phyloP scores from a whole-genome alignment of 1,284 basidiomycete species.

The Paramarasmius palmivorus region DNA sequence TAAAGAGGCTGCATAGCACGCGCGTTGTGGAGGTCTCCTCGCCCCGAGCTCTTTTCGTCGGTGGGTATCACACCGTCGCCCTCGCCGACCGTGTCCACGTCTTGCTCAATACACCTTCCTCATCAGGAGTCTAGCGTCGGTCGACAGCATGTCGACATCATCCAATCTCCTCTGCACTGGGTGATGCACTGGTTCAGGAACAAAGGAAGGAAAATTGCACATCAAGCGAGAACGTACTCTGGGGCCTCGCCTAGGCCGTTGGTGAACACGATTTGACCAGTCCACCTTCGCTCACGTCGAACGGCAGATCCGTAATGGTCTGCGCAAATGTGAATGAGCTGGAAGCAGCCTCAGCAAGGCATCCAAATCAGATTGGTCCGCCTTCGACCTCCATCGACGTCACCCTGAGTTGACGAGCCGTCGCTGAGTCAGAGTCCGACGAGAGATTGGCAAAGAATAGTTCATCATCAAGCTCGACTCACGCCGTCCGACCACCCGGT shows the following conservation, averaged over 20 bases:
- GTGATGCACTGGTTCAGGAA: constrained; percentile 36
- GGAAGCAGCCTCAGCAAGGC: constrained; percentile 33
- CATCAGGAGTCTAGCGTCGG: constrained; percentile 37
- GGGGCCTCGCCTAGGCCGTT: constrained; percentile 55
- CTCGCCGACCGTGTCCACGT: constrained; percentile 47
- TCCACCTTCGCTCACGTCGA: constrained; percentile 73
- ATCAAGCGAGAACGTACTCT: constrained; percentile 43
- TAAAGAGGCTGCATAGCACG: constrained; percentile 73
- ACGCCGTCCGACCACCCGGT: constrained; percentile 71
- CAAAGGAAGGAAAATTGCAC: constrained; percentile 23
- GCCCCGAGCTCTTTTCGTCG: constrained; percentile 76
- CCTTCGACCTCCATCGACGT: constrained; percentile 38
- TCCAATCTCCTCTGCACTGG: constrained; percentile 27
- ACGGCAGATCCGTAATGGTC: constrained; percentile 40
- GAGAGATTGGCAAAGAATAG: constrained; percentile 74
- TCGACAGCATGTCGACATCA: constrained; percentile 44
- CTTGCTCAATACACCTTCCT: constrained; percentile 35
- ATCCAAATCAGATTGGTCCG: constrained; percentile 42
- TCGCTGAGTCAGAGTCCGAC: constrained; percentile 22
- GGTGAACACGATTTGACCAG: constrained; percentile 69
- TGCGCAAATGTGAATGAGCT: constrained; percentile 33
- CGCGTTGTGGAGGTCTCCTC: constrained; percentile 70
- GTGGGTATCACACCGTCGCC: constrained; percentile 67
- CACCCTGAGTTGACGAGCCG: constrained; percentile 34
- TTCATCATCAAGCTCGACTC: constrained; percentile 78